Base-by-base conservation (phyloP, 768 basidiomycete genomes). In the Paxillus rubicundulus region DNA sequence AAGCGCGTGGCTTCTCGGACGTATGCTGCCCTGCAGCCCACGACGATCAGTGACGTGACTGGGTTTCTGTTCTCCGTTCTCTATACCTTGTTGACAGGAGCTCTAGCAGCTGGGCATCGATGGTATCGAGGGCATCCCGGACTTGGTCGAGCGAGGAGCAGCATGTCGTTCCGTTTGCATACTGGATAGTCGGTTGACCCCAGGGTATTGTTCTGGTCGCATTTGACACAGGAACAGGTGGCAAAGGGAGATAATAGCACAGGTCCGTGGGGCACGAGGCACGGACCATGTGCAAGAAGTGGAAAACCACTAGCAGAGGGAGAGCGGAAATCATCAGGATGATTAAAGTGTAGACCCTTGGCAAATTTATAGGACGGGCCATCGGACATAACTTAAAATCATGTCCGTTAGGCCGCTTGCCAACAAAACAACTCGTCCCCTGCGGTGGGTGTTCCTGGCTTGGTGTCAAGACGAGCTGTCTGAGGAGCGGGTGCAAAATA, bases 1-100 rank as follows among this genome's bases (percentile, higher is more conserved):
- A 64, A 66, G n/a, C 65, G 61, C 16, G 60, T 54, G 7, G 65
- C 65, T 50, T 66, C 64, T 36, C 60, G 40, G 16, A 66, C 58
- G 37, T 66, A 67, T 14, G 50, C 50, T 17, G 58, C 30, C 34
- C 64, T 64, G 6, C 34, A 24, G 38, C 32, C 2, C 13, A 13
- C 21, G 18, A 24, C 21, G 20, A 38, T 56, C 30, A 20, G 41
- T 30, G 18, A 45, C 10, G 12, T 12, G 47, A 38, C 16, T 18
- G 2, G 16, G 2, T 27, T 32, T 32, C 14, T 20, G 16, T 2
- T 24, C 1, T 17, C 6, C 17, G 5, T 5, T 18, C 5, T n/a
- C 24, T 5, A 5, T 49, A 61, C 64, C 57, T 66, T 17, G 38
- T 45, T 12, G 60, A 57, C 45, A 65, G 39, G 32, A 66, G 46